Base-by-base conservation (phyloP, 73 alveolate species). In the Paramecium primaurelia region DNA sequence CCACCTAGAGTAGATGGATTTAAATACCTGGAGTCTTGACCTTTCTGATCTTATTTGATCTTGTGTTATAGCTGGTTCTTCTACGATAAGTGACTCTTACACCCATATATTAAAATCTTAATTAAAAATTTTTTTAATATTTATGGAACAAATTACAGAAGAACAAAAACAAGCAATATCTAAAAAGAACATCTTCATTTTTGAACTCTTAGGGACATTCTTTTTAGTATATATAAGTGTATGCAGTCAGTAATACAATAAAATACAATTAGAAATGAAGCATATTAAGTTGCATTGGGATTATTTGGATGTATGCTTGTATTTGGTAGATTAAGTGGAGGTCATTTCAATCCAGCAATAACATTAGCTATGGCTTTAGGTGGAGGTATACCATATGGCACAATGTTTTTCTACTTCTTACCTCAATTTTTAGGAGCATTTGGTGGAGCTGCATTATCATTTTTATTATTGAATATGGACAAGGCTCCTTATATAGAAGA, bases 21-120 rank as follows among this genome's bases (percentile, higher is more conserved):
- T 54, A 68, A 73, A 86, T 86, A 87, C 98, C 98, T 85, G 95
- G 95, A 28, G 95, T 92, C 86, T 86, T 92, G 49, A 92, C 95
- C 64, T 92, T 84, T 86, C 93, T 92, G 77, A 92, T 36, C 69
- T 86, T 80, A 73, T 92, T 77, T 40, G 95, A 92, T 36, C 92
- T 85, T 69, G 95, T 92, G 80, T 92, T 77, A 86, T 92, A 92
- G 64, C 93, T 47, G 59, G 77, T 59, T 80, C 93, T 85, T 92
- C 93, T 92, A 36, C 95, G 59, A 58, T 77, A 84, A 45, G 93
- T 92, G 80, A 92, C 93, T 92, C 95, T 77, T 86, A 77, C 71
- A 25, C 86, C 95, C 95, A 92, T 92, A 36, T 51, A 34, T 92
- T 86, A 73, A 73, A 73, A 36, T 38, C 59, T 73, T 73, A 37